These are phyloP conservation scores for Kandelia obovata DNA, from an alignment of 345 rosid genomes.

Conservation along the genomic window DNA sequence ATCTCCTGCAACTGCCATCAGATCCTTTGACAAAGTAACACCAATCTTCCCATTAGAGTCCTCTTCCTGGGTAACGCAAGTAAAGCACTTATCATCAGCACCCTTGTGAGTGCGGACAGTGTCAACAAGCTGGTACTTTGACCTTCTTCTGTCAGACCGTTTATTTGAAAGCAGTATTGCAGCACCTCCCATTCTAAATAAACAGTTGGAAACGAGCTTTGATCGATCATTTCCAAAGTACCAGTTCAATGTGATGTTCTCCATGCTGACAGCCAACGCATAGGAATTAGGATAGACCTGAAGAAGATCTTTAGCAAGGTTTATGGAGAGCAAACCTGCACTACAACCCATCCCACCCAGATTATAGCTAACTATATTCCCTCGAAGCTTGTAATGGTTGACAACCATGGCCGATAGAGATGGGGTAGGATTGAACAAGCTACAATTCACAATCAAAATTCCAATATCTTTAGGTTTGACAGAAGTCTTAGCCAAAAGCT, in stretches of 20 bases:
- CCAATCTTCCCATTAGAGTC: conserved; percentile 39
- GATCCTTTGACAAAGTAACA: conserved; percentile 53
- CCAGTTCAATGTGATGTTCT: conserved; percentile 23
- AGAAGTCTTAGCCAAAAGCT: conserved; percentile 21
- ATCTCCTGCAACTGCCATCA: conserved; percentile 58
- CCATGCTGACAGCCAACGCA: conserved; percentile 22
- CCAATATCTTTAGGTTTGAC: conserved; percentile 21
- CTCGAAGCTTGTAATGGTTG: conserved; percentile 25
- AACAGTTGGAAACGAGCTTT: conserved; percentile 22
- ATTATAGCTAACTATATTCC: conserved; percentile 22
- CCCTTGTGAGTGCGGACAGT: conserved; percentile 61
- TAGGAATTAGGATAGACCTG: conserved; percentile 23
- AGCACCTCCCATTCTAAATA: conserved; percentile 24
- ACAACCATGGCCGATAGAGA: conserved; percentile 24
- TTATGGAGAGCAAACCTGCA: conserved; percentile 22
- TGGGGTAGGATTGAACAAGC: conserved; percentile 22
- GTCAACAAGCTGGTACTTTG: conserved; percentile 54
- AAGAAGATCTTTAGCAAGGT: conserved; percentile 22
- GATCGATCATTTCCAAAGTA: conserved; percentile 25
- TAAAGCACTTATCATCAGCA: conserved; percentile 43
- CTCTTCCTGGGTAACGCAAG: conserved; percentile 51
- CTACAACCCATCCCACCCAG: conserved; percentile 25
- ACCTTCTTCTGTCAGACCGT: conserved; percentile 17
- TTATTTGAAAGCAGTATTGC: conserved; percentile 21
- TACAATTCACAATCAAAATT: conserved; percentile 24